Evolutionary conservation across 2,329 filamentous ascomycete species (phyloP).

Genomic region (Cadophora sp.): DNA sequence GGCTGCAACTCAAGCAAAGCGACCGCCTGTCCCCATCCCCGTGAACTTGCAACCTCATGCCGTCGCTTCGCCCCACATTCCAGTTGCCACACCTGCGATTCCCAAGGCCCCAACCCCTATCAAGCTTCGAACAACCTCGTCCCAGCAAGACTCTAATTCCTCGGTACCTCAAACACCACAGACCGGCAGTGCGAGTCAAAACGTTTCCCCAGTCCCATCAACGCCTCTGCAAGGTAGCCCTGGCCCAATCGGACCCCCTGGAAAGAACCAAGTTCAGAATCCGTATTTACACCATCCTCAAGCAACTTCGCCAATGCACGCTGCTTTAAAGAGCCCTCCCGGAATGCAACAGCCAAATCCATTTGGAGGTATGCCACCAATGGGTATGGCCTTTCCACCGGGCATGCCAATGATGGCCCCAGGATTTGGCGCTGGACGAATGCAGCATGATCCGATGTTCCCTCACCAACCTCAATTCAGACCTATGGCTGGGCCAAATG

Average conservation of each 20-base stretch:
- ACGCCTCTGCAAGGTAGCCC: constrained; percentile 71
- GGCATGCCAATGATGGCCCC: constrained; percentile 49
- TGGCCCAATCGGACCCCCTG: constrained; percentile 65
- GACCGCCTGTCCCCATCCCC: constrained; percentile 54
- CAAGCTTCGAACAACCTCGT: constrained; percentile 72
- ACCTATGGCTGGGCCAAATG: constrained; percentile 56
- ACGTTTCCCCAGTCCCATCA: constrained; percentile 63
- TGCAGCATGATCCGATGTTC: constrained; percentile 58
- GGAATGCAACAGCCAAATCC: constrained; percentile 52
- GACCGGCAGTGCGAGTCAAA: constrained; percentile 61
- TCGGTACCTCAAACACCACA: constrained; percentile 73
- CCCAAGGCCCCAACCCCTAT: constrained; percentile 84
- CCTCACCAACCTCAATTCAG: constrained; percentile 63
- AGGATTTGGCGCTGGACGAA: constrained; percentile 48
- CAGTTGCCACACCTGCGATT: constrained; percentile 79
- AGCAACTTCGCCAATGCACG: constrained; percentile 69
- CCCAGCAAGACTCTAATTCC: constrained; percentile 77
- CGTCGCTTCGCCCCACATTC: constrained; percentile 79
- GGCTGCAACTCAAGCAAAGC: constrained; percentile 50
- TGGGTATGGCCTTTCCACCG: constrained; percentile 62
- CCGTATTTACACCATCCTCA: constrained; percentile 61
- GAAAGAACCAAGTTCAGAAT: constrained; percentile 61
- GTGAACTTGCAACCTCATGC: constrained; percentile 65
- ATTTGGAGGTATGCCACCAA: constrained; percentile 57
- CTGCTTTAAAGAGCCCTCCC: constrained; percentile 62